Evolutionary conservation across 2,329 filamentous ascomycete species (phyloP), one percentile per base, ranked within the genome.

Genomic region (Nemania sp.): DNA sequence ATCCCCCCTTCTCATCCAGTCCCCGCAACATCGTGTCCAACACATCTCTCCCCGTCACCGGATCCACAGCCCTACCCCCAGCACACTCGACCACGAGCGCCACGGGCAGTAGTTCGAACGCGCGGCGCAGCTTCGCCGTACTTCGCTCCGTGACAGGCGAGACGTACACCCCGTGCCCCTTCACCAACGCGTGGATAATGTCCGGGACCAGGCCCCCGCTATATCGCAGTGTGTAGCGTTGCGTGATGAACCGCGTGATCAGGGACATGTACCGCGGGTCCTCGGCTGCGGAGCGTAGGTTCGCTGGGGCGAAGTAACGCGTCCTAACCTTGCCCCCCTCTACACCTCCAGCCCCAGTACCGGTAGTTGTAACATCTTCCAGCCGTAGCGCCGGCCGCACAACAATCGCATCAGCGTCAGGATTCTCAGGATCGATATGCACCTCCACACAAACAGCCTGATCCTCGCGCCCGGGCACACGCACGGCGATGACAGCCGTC

Each of bases 231-330:
- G 83, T 85, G 64, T 84, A 86, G 61, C 75, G 75, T 34, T 77
- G 65, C n/a, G 56, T 41, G 6, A 86, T 77, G 54, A 77, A 85
- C 5, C 72, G 66, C 20, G 70, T 68, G 4, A 86, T 69, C 0
- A 86, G 73, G 0, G 45, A 52, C 66, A 76, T 73, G 65, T 86
- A 86, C 23, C 61, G 59, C 5, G 68, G 61, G 39, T 78, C 71
- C 15, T 84, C 78, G 0, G 77, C 76, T 0, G 83, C 82, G 0
- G 79, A 75, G 8, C 83, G 79, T 49, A 86, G 67, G 61, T 86
- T 86, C 4, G 83, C 83, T 0, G 83, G 83, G 0, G 83, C 80
- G 61, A 86, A 86, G 65, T 85, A 86, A 0, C 78, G 73, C 22
- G 80, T 80, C 60, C 74, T 76, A 59, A 73, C 73, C 0, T 75